Evolutionary conservation across 371 early-diverging fungal genomes (phyloP).

Genomic region (Mucor sp.): DNA sequence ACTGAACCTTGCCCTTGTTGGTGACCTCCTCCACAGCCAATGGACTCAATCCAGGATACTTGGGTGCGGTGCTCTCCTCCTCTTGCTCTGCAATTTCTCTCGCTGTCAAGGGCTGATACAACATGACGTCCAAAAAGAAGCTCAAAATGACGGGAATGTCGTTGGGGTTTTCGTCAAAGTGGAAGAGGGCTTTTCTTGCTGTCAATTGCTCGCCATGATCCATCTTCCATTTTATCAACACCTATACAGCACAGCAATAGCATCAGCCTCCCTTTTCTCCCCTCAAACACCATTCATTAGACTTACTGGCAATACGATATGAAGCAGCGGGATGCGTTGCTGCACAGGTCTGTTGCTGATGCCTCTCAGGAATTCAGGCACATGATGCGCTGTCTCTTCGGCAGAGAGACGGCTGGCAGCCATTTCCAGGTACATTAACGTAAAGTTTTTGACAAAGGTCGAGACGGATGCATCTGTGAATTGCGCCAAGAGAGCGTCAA

Average conservation of each 20-base stretch:
- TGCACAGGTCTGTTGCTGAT: conserved; percentile 57
- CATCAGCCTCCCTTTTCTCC: background rate
- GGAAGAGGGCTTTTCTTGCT: conserved; percentile 53
- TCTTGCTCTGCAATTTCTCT: conserved; percentile 18
- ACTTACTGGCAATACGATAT: conserved; percentile 68
- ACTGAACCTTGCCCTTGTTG: conserved; percentile 66
- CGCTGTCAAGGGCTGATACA: conserved; percentile 58
- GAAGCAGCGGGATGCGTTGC: conserved; percentile 64
- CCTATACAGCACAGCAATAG: conserved; percentile 33
- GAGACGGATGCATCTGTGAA: conserved; percentile 43
- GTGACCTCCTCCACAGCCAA: conserved; percentile 60
- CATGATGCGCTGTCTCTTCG: conserved; percentile 39
- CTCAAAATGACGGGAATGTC: conserved; percentile 59
- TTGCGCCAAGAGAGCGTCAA: conserved; percentile 56
- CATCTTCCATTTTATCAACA: conserved; percentile 56
- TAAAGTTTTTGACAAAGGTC: conserved; percentile 67
- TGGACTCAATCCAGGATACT: conserved; percentile 48
- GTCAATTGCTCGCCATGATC: conserved; percentile 47
- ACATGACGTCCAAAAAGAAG: conserved; percentile 67
- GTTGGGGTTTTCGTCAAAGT: conserved; percentile 52
- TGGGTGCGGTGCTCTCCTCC: conserved; percentile 10
- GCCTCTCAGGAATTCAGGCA: conserved; percentile 62
- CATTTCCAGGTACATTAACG: conserved; percentile 78
- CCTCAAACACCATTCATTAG: background rate
- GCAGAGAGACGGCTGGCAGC: conserved; percentile 52